Conservation (phyloP, 1,284 basidiomycete species). For the Irpex lacteus region DNA sequence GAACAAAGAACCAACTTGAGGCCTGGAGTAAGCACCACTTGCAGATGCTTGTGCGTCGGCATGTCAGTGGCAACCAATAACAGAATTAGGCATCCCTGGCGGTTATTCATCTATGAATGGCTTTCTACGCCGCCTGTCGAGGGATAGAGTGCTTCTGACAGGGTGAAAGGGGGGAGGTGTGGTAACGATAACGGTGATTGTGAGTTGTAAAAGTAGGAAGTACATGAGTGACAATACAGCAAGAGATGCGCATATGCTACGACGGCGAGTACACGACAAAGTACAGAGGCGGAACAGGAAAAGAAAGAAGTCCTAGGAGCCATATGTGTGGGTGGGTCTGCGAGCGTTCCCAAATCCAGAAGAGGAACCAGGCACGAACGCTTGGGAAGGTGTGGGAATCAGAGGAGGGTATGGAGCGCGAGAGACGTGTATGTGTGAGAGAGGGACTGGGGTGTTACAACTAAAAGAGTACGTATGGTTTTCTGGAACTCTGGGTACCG, state of each 20-base stretch:
- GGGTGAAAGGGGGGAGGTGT: not conserved
- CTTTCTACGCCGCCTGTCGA: too few relatives aligned
- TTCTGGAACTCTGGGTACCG: not conserved
- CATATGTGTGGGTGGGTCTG: not conserved
- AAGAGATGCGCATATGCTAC: not conserved
- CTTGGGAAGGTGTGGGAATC: not conserved
- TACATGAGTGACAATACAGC: not conserved
- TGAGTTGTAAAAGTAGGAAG: not conserved
- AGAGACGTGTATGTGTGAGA: slow-evolving; percentile 6
- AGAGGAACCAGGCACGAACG: too few relatives aligned
- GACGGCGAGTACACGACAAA: not conserved
- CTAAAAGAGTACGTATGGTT: slow-evolving; percentile 1
- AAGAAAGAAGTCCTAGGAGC: not conserved
- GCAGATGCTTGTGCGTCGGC: too few relatives aligned
- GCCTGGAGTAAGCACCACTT: too few relatives aligned
- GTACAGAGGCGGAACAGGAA: not conserved
- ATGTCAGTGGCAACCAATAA: too few relatives aligned
- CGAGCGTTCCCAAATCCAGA: not conserved
- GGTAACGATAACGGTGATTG: not conserved
- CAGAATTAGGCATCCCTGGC: too few relatives aligned
- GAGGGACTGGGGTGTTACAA: not conserved
- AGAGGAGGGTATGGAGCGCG: not conserved
- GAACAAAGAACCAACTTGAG: not conserved
- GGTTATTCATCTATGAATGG: too few relatives aligned
- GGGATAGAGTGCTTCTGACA: too few relatives aligned